Percentiles rank a stretch among this genome's conserved stretches.
These are phyloP conservation scores for Cyclaneusma minus DNA, from an alignment of 2,329 filamentous ascomycete genomes.

Conservation along the genomic window DNA sequence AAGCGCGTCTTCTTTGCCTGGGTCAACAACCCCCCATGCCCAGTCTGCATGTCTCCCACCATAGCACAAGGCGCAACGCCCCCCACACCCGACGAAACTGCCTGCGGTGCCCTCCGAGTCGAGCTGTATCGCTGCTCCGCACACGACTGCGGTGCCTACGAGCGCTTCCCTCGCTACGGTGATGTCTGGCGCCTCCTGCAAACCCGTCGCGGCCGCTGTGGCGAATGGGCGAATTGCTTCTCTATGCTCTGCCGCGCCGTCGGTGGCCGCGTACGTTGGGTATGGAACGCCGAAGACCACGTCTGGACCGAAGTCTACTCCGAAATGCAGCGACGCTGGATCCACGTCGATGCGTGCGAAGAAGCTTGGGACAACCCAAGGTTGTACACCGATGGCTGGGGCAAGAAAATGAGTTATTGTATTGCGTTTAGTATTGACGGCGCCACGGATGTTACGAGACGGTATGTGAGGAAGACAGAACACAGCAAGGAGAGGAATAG, in stretches of 20 bases:
- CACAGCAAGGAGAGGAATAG: slow-evolving; percentile 60
- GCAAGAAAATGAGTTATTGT: slow-evolving; percentile 93
- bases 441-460: slow-evolving; percentile 48
- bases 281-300: slow-evolving; percentile 96
- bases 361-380: slow-evolving; percentile 90
- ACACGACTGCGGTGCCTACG: slow-evolving; percentile 57
- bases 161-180: slow-evolving; percentile 86
- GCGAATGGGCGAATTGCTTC: slow-evolving; percentile 98
- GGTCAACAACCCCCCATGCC: slow-evolving; percentile 89
- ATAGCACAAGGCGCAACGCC: slow-evolving; percentile 69
- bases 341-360: slow-evolving; percentile 93
- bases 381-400: slow-evolving; percentile 88
- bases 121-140: slow-evolving; percentile 83
- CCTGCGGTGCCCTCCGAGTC: slow-evolving; percentile 72
- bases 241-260: slow-evolving; percentile 94
- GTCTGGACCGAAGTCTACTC: slow-evolving; percentile 98
- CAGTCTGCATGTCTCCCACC: slow-evolving; percentile 68
- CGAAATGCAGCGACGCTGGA: slow-evolving; percentile 81
- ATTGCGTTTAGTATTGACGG: slow-evolving; percentile 91
- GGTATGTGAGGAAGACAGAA: slow-evolving; percentile 57
- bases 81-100: slow-evolving; percentile 77
- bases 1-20: slow-evolving; percentile 89
- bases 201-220: slow-evolving; percentile 70
- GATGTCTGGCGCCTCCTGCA: slow-evolving; percentile 89
- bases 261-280: slow-evolving; percentile 83